These are phyloP conservation scores for Raffaelea arxii DNA, from an alignment of 2,329 filamentous ascomycete species.

Conservation along the genomic window DNA sequence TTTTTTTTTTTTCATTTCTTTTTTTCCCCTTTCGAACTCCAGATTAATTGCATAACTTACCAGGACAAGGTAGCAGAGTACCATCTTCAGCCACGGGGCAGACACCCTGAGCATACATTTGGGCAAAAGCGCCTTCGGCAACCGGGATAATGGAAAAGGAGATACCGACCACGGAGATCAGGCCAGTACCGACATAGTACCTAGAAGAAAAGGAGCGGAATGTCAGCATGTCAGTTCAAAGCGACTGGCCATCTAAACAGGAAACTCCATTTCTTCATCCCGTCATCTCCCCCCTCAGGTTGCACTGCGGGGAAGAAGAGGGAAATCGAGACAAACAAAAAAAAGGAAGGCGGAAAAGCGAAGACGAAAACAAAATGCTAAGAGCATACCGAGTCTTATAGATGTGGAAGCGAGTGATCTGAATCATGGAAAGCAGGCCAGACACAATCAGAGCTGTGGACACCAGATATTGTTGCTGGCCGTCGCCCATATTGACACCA, in stretches of 20 bases:
- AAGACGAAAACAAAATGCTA: not conserved
- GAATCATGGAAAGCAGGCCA: conserved; percentile 62
- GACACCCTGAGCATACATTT: conserved; percentile 70
- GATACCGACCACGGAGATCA: conserved; percentile 67
- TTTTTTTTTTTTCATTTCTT: too few species aligned
- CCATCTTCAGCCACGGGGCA: conserved; percentile 51
- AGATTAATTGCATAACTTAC: not conserved
- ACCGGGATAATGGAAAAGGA: conserved; percentile 70
- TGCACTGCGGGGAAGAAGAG: too few species aligned
- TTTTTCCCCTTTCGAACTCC: not conserved
- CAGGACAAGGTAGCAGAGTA: conserved; percentile 59
- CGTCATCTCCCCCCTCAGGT: too few species aligned
- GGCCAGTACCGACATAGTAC: conserved; percentile 68
- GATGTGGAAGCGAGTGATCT: conserved; percentile 70
- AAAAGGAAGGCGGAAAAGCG: not conserved
- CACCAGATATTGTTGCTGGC: conserved; percentile 65
- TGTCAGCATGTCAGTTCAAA: not conserved
- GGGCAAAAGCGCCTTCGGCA: conserved; percentile 58
- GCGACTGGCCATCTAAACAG: too few species aligned
- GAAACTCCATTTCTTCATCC: too few species aligned
- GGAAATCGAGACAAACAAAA: too few species aligned
- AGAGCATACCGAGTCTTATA: conserved; percentile 44
- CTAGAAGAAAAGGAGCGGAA: conserved; percentile 29
- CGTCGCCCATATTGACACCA: conserved; percentile 52
- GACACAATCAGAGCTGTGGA: conserved; percentile 72